Percentiles rank a stretch among this genome's conserved stretches.
Conservation (phyloP, 495 filamentous ascomycete genomes). For the Aspergillus kassunensis region DNA sequence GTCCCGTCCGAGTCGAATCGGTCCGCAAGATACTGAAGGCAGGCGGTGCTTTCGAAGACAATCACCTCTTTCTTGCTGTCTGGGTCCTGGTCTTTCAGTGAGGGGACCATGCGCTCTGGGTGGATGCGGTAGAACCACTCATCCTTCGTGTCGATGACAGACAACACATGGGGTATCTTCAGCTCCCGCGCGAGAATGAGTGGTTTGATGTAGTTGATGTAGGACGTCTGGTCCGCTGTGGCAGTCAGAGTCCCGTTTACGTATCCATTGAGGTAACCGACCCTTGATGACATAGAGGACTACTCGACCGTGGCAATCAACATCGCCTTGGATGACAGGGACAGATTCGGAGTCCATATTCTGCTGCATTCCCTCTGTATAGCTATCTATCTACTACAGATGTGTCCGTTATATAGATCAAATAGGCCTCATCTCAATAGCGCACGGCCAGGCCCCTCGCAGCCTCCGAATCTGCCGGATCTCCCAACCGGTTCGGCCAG, state of each 20-base stretch:
- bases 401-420: too few species aligned
- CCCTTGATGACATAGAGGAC: background rate
- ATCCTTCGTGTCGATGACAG: background rate
- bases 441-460: too few species aligned
- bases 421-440: too few species aligned
- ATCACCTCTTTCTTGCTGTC: background rate
- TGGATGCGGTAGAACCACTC: conserved; percentile 4
- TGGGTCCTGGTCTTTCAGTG: background rate
- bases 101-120: background rate
- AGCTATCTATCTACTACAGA: too few species aligned
- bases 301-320: background rate
- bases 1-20: background rate
- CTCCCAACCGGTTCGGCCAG: too few species aligned
- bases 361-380: too few species aligned
- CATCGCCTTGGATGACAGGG: too few species aligned
- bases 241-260: background rate
- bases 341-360: too few species aligned
- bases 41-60: conserved; percentile 5
- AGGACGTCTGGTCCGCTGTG: background rate
- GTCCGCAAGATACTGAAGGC: conserved; percentile 1
- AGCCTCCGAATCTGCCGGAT: too few species aligned
- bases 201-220: conserved; percentile 2
- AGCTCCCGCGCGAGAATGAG: background rate
- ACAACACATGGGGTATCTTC: background rate
- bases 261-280: background rate